Evolutionary conservation across 78 protist genomes (phyloP), one percentile per base, ranked within the genome.

Genomic region (Pigoraptor vietnamica): DNA sequence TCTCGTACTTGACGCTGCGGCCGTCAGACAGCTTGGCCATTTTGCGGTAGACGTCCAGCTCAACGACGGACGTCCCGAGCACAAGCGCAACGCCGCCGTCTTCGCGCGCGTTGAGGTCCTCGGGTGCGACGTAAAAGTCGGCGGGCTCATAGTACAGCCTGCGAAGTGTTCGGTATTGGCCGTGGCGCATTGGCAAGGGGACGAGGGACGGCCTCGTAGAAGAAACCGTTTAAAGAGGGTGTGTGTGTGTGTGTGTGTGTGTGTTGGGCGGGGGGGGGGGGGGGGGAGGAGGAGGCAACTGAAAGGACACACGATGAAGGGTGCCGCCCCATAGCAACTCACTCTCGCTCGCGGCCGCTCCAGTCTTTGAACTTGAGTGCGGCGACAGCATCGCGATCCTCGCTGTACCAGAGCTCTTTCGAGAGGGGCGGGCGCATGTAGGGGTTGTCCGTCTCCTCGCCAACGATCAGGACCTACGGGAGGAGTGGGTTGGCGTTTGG

Each of bases 401-500:
- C 92, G 34, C 82, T 40, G 39, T 55, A 91, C 98, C 98, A 97
- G 2, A 97, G 79, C 37, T 96, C 96, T 92, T 97, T 97, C 36
- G 95, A 88, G 0, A 97, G 88, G 2, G 98, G 98, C 37, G 98
- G 96, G 33, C 97, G 95, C 88, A 86, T 89, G 92, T 97, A 97
- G 39, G 98, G 97, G 0, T 40, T 67, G 0, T 91, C 88, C 37
- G 40, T 86, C 79, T 97, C 98, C 35, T 92, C 94, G 0, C 95
- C 83, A 21, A 97, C 86, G 21, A 97, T 37, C 24, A 97, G 37
- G 1, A 96, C 79, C 79, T 87, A 86, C 6, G 94, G 93, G 90
- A n/a, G 35, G 34, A 82, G 2, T 33, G 23, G 34, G 35, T 82
- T 2, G n/a, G 35, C 21, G 87, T 82, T 2, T 9, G n/a, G 6